Base-by-base conservation (phyloP, 176 grass and related monocot genomes). In the Stipa capillata region DNA sequence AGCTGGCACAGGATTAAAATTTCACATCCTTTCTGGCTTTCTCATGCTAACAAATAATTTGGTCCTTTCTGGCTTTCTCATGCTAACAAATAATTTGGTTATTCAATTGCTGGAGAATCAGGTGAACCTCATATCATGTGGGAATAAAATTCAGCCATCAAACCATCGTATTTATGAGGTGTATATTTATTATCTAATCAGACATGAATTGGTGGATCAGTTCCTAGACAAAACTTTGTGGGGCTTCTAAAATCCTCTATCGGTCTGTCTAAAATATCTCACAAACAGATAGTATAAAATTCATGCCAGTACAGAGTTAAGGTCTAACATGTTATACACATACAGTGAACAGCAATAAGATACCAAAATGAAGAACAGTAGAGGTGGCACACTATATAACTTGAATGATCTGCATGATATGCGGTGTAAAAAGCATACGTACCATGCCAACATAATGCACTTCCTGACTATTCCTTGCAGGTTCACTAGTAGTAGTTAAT, bases 391-490 rank as follows among this genome's bases (percentile, higher is more conserved):
- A 61, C 61, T 39, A 28, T 39, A 28, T 47, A 73, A 27, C 5
- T 48, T 56, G 11, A 50, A 23, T 8, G 0, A 74, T 79, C 42
- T 59, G 65, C 37, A 25, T 18, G 36, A 58, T 25, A 79, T 3
- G 24, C 7, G 16, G 42, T 70, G 39, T 39, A 68, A 65, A 86
- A 79, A 64, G 44, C 55, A 47, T 48, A 69, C 85, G 43, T 89
- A 99, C 97, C 88, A 95, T 90, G 34, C 88, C 92, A 73, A 91
- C 66, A 89, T 89, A 99, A 78, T 88, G 72, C 60, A 80, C 87
- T 43, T 92, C 54, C 55, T 86, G 83, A 76, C 74, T 88, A 89
- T 96, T 95, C 17, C 66, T 71, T 8, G 35, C 59, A 60, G 85
- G 64, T 79, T 86, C 81, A n/a, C 63, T 88, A 69, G 71, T 86